A percentile compares a stretch with the other conserved stretches of the same genome.
Conservation (phyloP, 495 filamentous ascomycete genomes). For the Penicillium waksmanii region DNA sequence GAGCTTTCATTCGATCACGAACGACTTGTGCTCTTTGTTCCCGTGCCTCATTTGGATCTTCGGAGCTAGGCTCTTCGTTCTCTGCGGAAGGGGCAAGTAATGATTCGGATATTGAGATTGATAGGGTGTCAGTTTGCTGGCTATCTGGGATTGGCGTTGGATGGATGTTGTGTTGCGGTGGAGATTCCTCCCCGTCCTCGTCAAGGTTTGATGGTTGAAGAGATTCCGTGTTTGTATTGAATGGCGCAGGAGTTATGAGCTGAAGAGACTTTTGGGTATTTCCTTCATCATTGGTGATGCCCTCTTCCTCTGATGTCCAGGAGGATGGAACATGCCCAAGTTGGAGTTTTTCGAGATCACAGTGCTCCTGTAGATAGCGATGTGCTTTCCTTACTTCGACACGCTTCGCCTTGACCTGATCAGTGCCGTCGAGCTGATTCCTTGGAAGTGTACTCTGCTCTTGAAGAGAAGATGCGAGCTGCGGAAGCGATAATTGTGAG, state of each 20-base stretch:
- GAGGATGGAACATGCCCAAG: slow-evolving; percentile 36
- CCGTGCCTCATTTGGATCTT: not conserved
- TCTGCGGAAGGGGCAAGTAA: slow-evolving; percentile 19
- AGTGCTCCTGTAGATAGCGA: slow-evolving; percentile 29
- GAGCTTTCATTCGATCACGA: not conserved
- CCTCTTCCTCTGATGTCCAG: slow-evolving; percentile 24
- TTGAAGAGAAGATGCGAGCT: not conserved
- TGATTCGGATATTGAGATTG: slow-evolving; percentile 26
- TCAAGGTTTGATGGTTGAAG: not conserved
- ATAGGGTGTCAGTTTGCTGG: slow-evolving; percentile 16
- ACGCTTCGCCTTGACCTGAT: slow-evolving; percentile 23
- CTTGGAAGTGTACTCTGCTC: not conserved
- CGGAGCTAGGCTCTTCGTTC: not conserved
- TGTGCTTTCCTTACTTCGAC: slow-evolving; percentile 34
- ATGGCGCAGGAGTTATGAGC: not conserved
- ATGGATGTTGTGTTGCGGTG: slow-evolving; percentile 1
- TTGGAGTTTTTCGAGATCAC: slow-evolving; percentile 24
- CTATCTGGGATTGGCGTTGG: slow-evolving; percentile 12
- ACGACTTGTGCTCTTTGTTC: not conserved
- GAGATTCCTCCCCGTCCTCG: not conserved
- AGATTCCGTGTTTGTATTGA: not conserved
- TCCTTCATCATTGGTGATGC: not conserved
- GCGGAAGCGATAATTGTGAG: not conserved
- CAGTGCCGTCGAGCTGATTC: not conserved
- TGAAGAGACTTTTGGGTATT: not conserved